phyloP scores from a whole-genome alignment of 441 rosid species.

The Lepidium campestre region DNA sequence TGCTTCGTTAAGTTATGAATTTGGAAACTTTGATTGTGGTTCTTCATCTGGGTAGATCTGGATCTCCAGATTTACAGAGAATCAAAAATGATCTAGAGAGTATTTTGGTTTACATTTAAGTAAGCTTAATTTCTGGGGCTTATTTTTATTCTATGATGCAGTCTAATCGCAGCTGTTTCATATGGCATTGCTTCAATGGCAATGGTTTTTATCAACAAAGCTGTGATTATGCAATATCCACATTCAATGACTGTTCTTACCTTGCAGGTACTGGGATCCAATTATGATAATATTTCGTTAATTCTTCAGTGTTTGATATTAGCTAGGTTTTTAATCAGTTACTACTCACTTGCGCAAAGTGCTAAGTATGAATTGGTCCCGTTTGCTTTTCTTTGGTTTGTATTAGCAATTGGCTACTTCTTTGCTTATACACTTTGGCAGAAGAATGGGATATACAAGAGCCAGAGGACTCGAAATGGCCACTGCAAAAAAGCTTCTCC shows the following conservation, averaged over 20 bases:
- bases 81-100: neutral
- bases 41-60: slow-evolving; percentile 14
- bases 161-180: slow-evolving; percentile 70
- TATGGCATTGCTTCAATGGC: slow-evolving; percentile 97
- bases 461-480: slow-evolving; percentile 49
- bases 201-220: slow-evolving; percentile 96
- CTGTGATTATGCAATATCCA: slow-evolving; percentile 77
- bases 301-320: neutral
- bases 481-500: slow-evolving; percentile 75
- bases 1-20: neutral
- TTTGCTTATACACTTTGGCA: slow-evolving; percentile 73
- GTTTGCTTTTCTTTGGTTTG: slow-evolving; percentile 7
- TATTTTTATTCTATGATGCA: slow-evolving; percentile 28
- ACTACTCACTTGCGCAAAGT: neutral
- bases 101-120: neutral
- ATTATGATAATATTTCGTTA: neutral
- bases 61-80: slow-evolving; percentile 4
- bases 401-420: slow-evolving; percentile 81
- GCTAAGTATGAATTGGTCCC: neutral
- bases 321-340: neutral
- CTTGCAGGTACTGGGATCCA: slow-evolving; percentile 49
- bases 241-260: slow-evolving; percentile 87
- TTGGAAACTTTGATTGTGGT: neutral
- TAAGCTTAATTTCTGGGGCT: neutral
- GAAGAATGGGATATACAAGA: slow-evolving; percentile 58